Base-by-base conservation (phyloP, 2,329 filamentous ascomycete genomes). In the Nigrograna mackinnonii region DNA sequence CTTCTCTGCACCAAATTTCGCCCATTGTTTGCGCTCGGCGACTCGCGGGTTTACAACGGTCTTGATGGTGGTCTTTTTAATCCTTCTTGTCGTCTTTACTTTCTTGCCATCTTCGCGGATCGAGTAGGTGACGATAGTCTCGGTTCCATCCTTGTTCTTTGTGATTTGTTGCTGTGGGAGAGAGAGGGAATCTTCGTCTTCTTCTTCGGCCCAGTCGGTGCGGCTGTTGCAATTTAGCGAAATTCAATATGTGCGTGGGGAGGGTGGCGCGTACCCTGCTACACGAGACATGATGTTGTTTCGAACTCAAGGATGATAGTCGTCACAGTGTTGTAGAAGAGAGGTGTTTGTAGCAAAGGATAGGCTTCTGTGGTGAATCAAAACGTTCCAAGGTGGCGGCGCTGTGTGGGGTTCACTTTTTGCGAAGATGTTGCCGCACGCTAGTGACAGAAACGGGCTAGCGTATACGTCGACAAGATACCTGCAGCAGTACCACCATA, bases 121-220 rank as follows among this genome's bases (percentile, higher is more conserved):
- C 62, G 85, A 83, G 78, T 89, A 95, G 51, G 88, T 89, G 66
- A 96, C 86, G 60, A 94, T 87, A 35, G 95, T 99, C 77, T 96
- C 96, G 62, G 90, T 96, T 69, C 95, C 94, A 72, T 99, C 94
- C 77, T 96, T 96, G 84, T 99, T 97, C 70, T 86, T 87, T 70
- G 90, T 92, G 60, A 92, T 88, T 76, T 94, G 87, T 58, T 89
- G 85, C 58, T 88, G 82, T 47, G 94, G 94, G 60, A 99, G 87
- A 57, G 82, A 77, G 76, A 87, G 83, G 73, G 94, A 87, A 74
- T 90, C 86, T 69, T 95, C 91, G 58, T 86, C 83, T 75, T 96
- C 92, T 77, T 97, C 94, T 70, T 66, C 64, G 37, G 94, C 92
- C 92, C 92, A 97, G 80, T 96, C 91, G 67, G 79, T 80, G 64